Percentiles rank a stretch among this genome's conserved stretches.
phyloP scores from a whole-genome alignment of 441 rosid genomes.

The Euphorbia neoarborescens region DNA sequence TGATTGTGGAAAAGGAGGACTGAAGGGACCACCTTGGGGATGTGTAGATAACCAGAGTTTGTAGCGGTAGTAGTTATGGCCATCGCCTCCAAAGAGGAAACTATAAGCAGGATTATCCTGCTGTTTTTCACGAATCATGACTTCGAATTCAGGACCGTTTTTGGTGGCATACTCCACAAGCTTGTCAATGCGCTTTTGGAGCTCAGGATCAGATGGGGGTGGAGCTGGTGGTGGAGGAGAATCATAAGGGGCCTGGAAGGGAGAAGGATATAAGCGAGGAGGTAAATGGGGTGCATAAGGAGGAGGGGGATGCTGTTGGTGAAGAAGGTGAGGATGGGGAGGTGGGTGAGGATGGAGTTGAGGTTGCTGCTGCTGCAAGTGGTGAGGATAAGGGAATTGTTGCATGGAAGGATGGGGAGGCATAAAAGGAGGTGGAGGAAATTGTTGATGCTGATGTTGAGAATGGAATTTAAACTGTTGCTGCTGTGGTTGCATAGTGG shows the following conservation, averaged over 20 bases:
- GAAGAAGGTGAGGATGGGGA: constrained; percentile 58
- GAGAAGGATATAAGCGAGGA: constrained; percentile 56
- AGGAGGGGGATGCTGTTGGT: constrained; percentile 57
- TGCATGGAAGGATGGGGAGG: constrained; percentile 73
- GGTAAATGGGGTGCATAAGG: constrained; percentile 59
- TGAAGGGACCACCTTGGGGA: constrained; percentile 51
- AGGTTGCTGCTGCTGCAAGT: constrained; percentile 46
- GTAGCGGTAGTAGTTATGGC: constrained; percentile 73
- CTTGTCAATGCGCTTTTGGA: constrained; percentile 86
- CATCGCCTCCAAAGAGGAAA: constrained; percentile 92
- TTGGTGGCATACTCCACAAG: constrained; percentile 81
- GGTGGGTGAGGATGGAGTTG: constrained; percentile 53
- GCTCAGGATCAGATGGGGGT: constrained; percentile 87
- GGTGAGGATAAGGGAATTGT: constrained; percentile 76
- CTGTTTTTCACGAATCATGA: constrained; percentile 90
- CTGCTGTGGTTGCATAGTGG: constrained; percentile 46
- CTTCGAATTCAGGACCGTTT: constrained; percentile 96
- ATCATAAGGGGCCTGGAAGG: constrained; percentile 57
- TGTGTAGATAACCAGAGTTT: constrained; percentile 71
- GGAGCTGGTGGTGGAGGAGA: constrained; percentile 71
- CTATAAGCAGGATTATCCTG: constrained; percentile 85
- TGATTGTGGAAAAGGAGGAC: constrained; percentile 49
- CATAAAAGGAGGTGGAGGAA: constrained; percentile 55
- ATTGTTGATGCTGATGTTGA: constrained; percentile 62
- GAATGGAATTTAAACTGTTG: constrained; percentile 71